phyloP scores from a whole-genome alignment of 768 basidiomycete species.

The Dictyophora rubrovolvata region DNA sequence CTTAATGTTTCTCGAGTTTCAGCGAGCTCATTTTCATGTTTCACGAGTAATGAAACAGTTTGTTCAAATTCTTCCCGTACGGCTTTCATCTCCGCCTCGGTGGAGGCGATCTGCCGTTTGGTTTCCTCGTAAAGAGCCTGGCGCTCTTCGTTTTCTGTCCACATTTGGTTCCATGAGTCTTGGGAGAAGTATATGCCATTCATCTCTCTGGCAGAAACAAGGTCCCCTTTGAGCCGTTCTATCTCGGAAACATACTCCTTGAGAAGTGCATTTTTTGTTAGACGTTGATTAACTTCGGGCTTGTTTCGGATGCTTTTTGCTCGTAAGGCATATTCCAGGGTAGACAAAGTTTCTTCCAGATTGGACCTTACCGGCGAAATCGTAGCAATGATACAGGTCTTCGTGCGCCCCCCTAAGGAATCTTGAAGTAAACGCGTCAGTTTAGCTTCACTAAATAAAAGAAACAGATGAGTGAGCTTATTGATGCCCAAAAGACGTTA shows the following conservation, averaged over 20 bases:
- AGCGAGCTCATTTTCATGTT: conserved; percentile 66
- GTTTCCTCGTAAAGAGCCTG: conserved; percentile 76
- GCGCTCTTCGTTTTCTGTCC: conserved; percentile 61
- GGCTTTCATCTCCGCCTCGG: conserved; percentile 70
- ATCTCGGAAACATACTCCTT: conserved; percentile 94
- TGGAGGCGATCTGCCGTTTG: conserved; percentile 68
- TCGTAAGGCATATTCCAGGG: conserved; percentile 90
- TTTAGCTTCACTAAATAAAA: conserved; percentile 77
- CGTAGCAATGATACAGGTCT: conserved; percentile 96
- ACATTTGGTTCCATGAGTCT: conserved; percentile 83
- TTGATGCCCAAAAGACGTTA: conserved; percentile 6
- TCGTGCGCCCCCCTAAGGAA: conserved; percentile 94
- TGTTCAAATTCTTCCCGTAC: conserved; percentile 89
- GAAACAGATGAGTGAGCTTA: background rate
- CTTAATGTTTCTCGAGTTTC: conserved; percentile 47
- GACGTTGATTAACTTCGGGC: conserved; percentile 90
- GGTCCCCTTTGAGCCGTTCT: conserved; percentile 81
- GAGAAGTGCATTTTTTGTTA: conserved; percentile 84
- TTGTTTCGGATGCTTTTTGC: conserved; percentile 94
- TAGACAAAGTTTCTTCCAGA: conserved; percentile 94
- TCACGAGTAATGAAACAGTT: conserved; percentile 66
- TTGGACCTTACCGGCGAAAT: conserved; percentile 90
- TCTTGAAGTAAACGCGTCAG: conserved; percentile 96
- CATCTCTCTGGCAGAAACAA: conserved; percentile 87
- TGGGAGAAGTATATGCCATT: conserved; percentile 92